Conservation (phyloP, 1,284 basidiomycete species). For the Cystobasidium pallidum region DNA sequence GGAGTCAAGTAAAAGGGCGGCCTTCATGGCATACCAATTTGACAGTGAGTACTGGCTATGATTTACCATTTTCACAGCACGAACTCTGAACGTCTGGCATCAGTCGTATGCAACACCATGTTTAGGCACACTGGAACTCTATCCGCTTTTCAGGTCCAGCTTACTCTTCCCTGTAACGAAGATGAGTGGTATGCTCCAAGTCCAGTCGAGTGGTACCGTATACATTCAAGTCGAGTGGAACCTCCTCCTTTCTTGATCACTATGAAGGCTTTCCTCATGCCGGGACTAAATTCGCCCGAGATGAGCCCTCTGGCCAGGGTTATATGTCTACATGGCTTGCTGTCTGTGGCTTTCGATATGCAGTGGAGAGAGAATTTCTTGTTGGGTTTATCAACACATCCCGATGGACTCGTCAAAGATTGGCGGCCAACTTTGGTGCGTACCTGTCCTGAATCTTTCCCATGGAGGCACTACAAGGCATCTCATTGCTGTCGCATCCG, state of each 20-base stretch:
- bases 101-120: conserved; percentile 47
- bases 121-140: conserved; percentile 52
- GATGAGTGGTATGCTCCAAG: conserved; percentile 51
- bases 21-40: conserved; percentile 51
- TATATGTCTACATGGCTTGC: conserved; percentile 49
- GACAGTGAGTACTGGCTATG: conserved; percentile 49
- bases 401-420: conserved; percentile 48
- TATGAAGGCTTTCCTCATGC: conserved; percentile 50
- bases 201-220: conserved; percentile 48
- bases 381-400: conserved; percentile 48
- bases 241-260: conserved; percentile 52
- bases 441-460: too few relatives aligned
- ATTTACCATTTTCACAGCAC: neutral
- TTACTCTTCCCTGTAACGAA: conserved; percentile 51
- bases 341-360: conserved; percentile 52
- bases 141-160: conserved; percentile 53
- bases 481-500: neutral
- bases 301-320: conserved; percentile 52
- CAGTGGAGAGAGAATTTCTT: conserved; percentile 47
- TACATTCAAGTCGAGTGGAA: conserved; percentile 45
- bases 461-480: too few relatives aligned
- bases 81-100: neutral
- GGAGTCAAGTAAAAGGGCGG: conserved; percentile 49
- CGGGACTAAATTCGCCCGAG: conserved; percentile 41
- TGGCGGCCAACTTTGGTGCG: conserved; percentile 52